A percentile compares a stretch with the other conserved stretches of the same genome.
phyloP scores from a whole-genome alignment of 805 yeast genomes.

The Kodamaea sagamina region DNA sequence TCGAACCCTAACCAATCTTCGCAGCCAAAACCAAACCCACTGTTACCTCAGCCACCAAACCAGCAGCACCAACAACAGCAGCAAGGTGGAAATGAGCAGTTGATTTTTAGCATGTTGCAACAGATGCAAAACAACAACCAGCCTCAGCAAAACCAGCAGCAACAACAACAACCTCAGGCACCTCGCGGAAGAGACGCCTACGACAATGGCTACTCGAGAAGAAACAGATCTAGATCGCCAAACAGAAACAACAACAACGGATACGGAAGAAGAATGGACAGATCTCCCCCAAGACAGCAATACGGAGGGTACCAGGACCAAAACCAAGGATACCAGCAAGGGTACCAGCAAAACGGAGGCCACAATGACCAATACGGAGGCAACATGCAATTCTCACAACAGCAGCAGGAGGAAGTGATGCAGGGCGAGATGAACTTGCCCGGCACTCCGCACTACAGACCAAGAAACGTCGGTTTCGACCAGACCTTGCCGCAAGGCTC shows the following conservation, averaged over 20 bases:
- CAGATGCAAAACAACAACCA: constrained; percentile 43
- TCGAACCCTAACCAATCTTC: constrained; percentile 22
- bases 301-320: constrained; percentile 6
- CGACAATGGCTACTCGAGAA: constrained; percentile 43
- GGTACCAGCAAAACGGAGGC: constrained; percentile 11
- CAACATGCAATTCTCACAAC: constrained; percentile 1
- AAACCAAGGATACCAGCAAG: constrained; percentile 16
- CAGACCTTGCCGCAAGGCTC: constrained; percentile 71
- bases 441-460: constrained; percentile 74
- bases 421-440: constrained; percentile 67
- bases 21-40: constrained; percentile 8
- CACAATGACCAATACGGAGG: constrained; percentile 5
- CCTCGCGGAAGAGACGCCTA: constrained; percentile 32
- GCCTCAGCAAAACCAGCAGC: constrained; percentile 4
- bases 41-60: constrained; percentile 16
- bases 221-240: constrained; percentile 60
- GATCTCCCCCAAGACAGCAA: constrained; percentile 30
- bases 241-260: constrained; percentile 26
- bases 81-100: constrained; percentile 27
- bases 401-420: constrained; percentile 24
- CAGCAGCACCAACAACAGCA: constrained; percentile 17
- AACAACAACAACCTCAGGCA: constrained; percentile 10
- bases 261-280: constrained; percentile 23
- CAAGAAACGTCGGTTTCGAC: constrained; percentile 72
- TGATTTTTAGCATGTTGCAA: constrained; percentile 54